Conservation (phyloP, 2,329 filamentous ascomycete species). For the Fusarium sp. region DNA sequence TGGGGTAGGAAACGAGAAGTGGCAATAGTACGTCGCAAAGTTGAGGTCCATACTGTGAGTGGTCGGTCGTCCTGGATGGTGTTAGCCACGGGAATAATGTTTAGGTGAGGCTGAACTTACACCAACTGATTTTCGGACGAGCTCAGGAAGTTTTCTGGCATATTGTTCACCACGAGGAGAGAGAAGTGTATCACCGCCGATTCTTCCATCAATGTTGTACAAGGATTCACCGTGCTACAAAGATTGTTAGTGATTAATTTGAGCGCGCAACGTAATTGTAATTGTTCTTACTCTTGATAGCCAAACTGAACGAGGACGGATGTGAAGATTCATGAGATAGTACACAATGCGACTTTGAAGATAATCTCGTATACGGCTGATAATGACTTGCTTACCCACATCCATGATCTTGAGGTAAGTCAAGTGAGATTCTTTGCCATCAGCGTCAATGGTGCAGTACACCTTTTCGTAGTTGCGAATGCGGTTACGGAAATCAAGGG, state of each 20-base stretch:
- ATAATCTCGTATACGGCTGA: slow-evolving; percentile 98
- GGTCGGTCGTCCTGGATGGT: slow-evolving; percentile 66
- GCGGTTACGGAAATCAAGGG: slow-evolving; percentile 90
- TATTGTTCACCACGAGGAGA: slow-evolving; percentile 90
- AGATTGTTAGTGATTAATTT: slow-evolving; percentile 12
- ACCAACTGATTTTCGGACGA: slow-evolving; percentile 87
- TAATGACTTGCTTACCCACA: slow-evolving; percentile 94
- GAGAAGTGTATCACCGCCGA: slow-evolving; percentile 90
- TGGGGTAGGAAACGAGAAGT: slow-evolving; percentile 85
- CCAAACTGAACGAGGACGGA: slow-evolving; percentile 96
- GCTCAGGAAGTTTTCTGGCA: slow-evolving; percentile 82
- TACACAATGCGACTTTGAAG: slow-evolving; percentile 96
- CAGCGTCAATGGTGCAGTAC: slow-evolving; percentile 90
- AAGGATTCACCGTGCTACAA: slow-evolving; percentile 89
- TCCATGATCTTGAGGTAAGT: slow-evolving; percentile 99
- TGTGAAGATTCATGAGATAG: slow-evolving; percentile 98
- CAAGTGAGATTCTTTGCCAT: slow-evolving; percentile 81
- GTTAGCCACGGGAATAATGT: slow-evolving; percentile 21
- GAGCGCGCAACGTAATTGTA: not conserved
- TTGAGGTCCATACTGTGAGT: slow-evolving; percentile 72
- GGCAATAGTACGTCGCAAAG: slow-evolving; percentile 84
- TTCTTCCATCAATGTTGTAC: slow-evolving; percentile 90
- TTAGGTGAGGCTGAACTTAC: slow-evolving; percentile 62
- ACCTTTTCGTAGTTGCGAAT: slow-evolving; percentile 98
- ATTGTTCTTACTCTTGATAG: slow-evolving; percentile 79